Base-by-base conservation (phyloP, 2,329 filamentous ascomycete genomes). In the Lomentospora prolificans region DNA sequence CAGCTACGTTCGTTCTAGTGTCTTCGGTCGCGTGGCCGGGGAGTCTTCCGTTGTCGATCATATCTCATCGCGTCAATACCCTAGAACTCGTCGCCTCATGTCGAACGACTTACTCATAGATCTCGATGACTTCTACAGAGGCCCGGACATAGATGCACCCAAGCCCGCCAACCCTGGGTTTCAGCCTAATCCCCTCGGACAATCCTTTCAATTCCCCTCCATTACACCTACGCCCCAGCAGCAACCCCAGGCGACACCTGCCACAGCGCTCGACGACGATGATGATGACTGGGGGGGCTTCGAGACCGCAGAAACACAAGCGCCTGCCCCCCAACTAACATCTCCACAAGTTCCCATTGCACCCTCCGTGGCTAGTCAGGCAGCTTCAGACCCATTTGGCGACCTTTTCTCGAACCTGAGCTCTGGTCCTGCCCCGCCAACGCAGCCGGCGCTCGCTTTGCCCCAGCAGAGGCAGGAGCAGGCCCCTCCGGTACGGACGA, bases 241-340 rank as follows among this genome's bases (percentile, higher is more conserved):
- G 10, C 24, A 31, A 10, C 3, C n/a, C 2, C 27, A 25, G 7
- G 24, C 48, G 2, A 4, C 33, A 7, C 9, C 25, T 17, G 24
- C 19, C 46, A 12, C 33, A 3, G 17, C 19, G 6, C 25, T 48
- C 28, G 39, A 25, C 17, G 79, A 79, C 3, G 78, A 83, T 6
- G 82, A 85, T 55, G 82, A 85, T 62, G 80, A 75, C 27, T 87
- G 84, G 78, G 84, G 84, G 0, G 84, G 86, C 56, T 87, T 87
- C 62, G 83, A 86, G 66, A 75, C 77, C 48, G 81, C 80, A 14
- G 69, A 75, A 36, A 65, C 70, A 1, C 57, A 62, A 3, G 56
- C 58, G 8, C 56, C 62, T 6, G 44, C 44, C 3, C 10, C 31
- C 39, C 36, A 28, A 46, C 25, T n/a, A 25, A 25, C 41, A 46